Conservation (phyloP, 768 basidiomycete species). For the Mycena pura region DNA sequence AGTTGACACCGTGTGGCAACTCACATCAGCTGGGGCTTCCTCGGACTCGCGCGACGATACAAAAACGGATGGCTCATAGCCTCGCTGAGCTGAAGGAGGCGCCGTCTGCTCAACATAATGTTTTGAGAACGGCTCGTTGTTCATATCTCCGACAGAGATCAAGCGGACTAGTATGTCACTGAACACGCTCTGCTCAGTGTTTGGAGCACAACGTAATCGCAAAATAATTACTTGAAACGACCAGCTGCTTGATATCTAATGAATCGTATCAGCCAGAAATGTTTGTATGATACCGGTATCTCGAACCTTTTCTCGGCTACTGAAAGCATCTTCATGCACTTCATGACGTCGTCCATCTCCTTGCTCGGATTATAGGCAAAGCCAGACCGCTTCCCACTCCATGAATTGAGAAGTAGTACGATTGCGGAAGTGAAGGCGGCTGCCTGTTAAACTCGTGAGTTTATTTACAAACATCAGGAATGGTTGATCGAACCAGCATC, state of each 20-base stretch:
- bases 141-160: conserved; percentile 23
- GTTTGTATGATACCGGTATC: neutral
- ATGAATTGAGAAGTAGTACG: conserved; percentile 70
- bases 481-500: conserved; percentile 41
- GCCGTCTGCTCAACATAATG: neutral
- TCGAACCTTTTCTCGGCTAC: conserved; percentile 47
- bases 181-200: neutral
- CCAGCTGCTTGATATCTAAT: conserved; percentile 27
- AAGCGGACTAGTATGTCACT: conserved; percentile 25
- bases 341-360: conserved; percentile 66
- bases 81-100: conserved; percentile 17
- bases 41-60: neutral
- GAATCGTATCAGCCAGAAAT: neutral
- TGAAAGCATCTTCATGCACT: conserved; percentile 60
- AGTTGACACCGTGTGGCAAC: neutral
- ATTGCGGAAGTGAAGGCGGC: conserved; percentile 51
- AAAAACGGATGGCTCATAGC: conserved; percentile 24
- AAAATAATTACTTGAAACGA: conserved; percentile 22
- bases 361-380: conserved; percentile 52
- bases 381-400: conserved; percentile 63
- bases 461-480: neutral
- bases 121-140: neutral
- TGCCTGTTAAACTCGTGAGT: conserved; percentile 32
- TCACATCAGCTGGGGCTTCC: conserved; percentile 2
- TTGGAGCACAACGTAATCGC: neutral